These are phyloP conservation scores for Skeletonema grethae DNA, from an alignment of 108 stramenopile species.

Conservation along the genomic window DNA sequence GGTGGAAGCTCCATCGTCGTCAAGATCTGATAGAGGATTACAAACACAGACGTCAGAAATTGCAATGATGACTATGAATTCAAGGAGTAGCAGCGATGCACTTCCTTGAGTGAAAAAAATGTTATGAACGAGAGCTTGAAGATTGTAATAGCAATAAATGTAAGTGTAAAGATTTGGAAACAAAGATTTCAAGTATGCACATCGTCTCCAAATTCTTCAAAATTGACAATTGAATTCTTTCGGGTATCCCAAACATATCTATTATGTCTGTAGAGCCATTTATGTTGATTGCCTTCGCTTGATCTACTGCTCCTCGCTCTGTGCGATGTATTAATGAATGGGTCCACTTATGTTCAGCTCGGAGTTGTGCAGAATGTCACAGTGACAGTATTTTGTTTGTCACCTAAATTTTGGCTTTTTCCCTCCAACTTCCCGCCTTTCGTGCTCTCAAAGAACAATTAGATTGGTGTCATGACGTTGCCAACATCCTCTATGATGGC, in stretches of 20 bases:
- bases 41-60: slow-evolving; percentile 20
- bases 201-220: no score
- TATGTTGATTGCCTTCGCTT: no score
- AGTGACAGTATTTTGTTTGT: no score
- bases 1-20: slow-evolving; percentile 5
- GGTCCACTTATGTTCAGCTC: no score
- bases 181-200: neutral
- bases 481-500: neutral
- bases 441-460: neutral
- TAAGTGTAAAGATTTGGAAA: neutral
- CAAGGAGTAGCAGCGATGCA: neutral
- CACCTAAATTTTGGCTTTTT: neutral
- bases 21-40: slow-evolving; percentile 8
- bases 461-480: neutral
- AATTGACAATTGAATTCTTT: no score
- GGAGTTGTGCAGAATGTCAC: no score
- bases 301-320: no score
- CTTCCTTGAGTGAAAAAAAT: neutral
- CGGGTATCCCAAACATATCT: no score
- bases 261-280: no score
- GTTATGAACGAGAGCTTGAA: neutral
- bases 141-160: no score
- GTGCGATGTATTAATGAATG: no score
- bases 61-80: slow-evolving; percentile 8
- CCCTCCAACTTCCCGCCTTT: neutral